Percentiles rank a stretch among this genome's conserved stretches.
Conservation (phyloP, 2,329 filamentous ascomycete species). For the Sporothrix sp. region DNA sequence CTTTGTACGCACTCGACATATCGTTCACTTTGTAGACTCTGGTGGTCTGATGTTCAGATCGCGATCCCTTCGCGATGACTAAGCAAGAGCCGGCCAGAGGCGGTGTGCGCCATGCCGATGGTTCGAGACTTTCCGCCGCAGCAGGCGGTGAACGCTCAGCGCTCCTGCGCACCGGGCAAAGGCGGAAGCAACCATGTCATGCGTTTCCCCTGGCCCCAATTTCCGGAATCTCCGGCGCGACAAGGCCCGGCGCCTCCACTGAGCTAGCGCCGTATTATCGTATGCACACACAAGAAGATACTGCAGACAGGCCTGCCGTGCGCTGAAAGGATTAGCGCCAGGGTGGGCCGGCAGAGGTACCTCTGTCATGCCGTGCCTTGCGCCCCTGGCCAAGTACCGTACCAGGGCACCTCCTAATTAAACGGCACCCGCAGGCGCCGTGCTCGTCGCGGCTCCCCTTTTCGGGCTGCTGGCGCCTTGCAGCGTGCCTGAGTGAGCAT, state of each 20-base stretch:
- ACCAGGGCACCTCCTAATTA: slow-evolving; percentile 5
- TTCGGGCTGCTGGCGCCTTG: neutral
- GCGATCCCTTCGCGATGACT: too few relatives aligned
- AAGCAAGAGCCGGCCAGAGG: too few relatives aligned
- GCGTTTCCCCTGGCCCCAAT: slow-evolving; percentile 11
- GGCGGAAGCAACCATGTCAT: slow-evolving; percentile 9
- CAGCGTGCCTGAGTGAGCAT: too few relatives aligned
- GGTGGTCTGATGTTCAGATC: too few relatives aligned
- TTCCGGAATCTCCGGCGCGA: slow-evolving; percentile 14
- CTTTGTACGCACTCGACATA: too few relatives aligned
- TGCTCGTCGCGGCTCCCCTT: too few relatives aligned
- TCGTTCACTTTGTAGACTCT: too few relatives aligned
- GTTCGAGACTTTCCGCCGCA: too few relatives aligned
- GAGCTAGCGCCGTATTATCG: neutral
- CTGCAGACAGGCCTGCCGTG: neutral
- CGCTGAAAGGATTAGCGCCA: too few relatives aligned
- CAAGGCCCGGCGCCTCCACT: neutral
- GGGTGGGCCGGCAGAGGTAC: neutral
- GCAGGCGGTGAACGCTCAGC: too few relatives aligned
- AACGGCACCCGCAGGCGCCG: slow-evolving; percentile 4
- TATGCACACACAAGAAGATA: neutral
- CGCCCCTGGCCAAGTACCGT: slow-evolving; percentile 5
- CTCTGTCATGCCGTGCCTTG: neutral
- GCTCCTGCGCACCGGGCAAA: slow-evolving; percentile 2
- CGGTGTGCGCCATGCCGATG: too few relatives aligned